Base-by-base conservation (phyloP, 2,329 filamentous ascomycete species). In the Plenodomus biglobosus region DNA sequence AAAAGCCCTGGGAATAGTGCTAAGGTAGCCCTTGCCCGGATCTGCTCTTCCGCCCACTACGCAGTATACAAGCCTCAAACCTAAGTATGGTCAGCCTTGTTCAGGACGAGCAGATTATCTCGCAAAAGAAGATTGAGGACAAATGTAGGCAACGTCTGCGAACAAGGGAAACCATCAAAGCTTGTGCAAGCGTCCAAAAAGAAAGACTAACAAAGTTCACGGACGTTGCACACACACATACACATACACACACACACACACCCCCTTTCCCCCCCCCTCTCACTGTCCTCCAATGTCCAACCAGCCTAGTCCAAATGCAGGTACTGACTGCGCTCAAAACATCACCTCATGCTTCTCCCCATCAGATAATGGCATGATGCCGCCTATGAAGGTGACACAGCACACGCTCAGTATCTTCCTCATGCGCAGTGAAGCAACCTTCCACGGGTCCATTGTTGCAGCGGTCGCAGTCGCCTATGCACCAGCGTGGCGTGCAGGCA, bases 401-500 rank as follows among this genome's bases (percentile, higher is more conserved):
- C 6, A 32, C 27, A 32, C 8, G 27, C 27, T 32, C 8, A 32
- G 27, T 32, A 32, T 32, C 8, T 11, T 32, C 22, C n/a, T 32
- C 15, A 32, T 32, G 27, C 27, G 27, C 15, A 8, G 11, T 32
- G 27, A 32, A 32, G 27, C 27, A 32, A 7, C 27, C 27, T 32
- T 32, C 11, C 27, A 32, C 15, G 27, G 8, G n/a, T n/a, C 15
- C 27, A 32, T 15, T 11, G 27, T 32, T 32, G 27, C 27, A 7
- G 35, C 8, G n/a, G n/a, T n/a, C n/a, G n/a, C n/a, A n/a, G 35
- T 37, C 18, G 35, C 15, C 18, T 37, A 27, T 45, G 18, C 35
- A 37, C 16, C 18, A 37, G 38, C 40, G 40, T 36, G 38, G 18
- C 38, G 34, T 40, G 49, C 45, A 42, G 40, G n/a, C n/a, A n/a